Base-by-base conservation (phyloP, 352 stramenopile species). In the Phytophthora foliorum region DNA sequence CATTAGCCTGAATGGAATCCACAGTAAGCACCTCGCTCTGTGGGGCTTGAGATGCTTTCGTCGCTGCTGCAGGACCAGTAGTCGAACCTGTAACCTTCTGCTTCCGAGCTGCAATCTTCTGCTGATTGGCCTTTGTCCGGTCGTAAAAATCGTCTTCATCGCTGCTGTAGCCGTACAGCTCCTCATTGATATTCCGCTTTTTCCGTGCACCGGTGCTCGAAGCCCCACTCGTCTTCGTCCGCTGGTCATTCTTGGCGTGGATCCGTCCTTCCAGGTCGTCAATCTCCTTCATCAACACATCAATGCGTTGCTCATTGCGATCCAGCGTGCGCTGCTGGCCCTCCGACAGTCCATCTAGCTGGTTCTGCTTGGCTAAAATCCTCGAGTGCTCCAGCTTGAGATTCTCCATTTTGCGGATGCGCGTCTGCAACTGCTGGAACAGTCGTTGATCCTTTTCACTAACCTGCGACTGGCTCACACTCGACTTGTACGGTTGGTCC, bases 371-470 rank as follows among this genome's bases (percentile, higher is more conserved):
- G 50, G 84, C 84, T 21, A 86, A 51, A 48, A 96, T 96, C 9
- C 86, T 72, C 51, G 64, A 57, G n/a, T 56, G 81, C 61, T 96
- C 89, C 19, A 78, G 55, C 54, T 91, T 80, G 2, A 96, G 59
- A 45, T 96, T 92, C 42, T 92, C 80, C 76, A 97, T 86, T 67
- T 97, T 97, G 7, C 67, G 59, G n/a, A 96, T 89, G 17, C 88
- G 87, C 13, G 72, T 76, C 63, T 95, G 84, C 13, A 97, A 62
- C 57, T 93, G 86, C 57, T 91, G 65, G 59, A 94, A 96, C 17
- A 96, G 55, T 65, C 91, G 85, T 24, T 82, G 70, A 52, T 96
- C 88, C 58, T 95, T 94, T 13, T 78, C 79, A 46, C 73, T 86
- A 24, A 94, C 55, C 14, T 89, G 70, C 9, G 59, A 52, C 46